Conservation (phyloP, 2,329 filamentous ascomycete species). For the Exophiala oligosperma region DNA sequence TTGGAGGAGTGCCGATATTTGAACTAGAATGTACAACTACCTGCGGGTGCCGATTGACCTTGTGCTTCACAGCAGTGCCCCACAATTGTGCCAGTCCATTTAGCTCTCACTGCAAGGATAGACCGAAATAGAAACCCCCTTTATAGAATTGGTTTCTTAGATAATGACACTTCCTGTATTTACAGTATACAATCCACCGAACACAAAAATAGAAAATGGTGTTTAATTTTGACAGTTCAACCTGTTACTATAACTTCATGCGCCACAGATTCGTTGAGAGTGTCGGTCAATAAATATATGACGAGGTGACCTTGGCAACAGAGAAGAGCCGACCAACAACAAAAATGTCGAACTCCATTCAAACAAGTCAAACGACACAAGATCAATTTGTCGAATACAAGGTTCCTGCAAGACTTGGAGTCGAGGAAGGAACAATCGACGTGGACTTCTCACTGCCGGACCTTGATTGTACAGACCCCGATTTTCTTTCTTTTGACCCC, state of each 20-base stretch:
- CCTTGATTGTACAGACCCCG: background rate
- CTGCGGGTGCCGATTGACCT: background rate
- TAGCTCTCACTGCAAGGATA: background rate
- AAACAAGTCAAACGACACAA: background rate
- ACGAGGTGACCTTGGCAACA: background rate
- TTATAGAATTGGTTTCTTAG: background rate
- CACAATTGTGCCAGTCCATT: background rate
- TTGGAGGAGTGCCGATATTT: background rate
- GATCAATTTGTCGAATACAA: background rate
- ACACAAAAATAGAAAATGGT: background rate
- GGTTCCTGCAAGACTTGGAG: background rate
- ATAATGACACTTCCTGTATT: background rate
- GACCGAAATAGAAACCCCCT: background rate
- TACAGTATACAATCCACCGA: background rate
- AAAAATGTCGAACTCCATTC: background rate
- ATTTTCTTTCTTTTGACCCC: slow-evolving; percentile 2
- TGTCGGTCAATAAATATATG: background rate
- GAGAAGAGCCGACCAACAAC: background rate
- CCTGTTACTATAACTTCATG: too few species aligned
- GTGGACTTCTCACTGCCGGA: background rate
- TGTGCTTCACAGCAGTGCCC: background rate
- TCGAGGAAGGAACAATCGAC: background rate
- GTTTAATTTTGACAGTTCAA: background rate
- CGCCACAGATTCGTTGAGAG: background rate
- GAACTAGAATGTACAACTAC: background rate